Percentiles rank a stretch among this genome's conserved stretches.
Evolutionary conservation across 768 basidiomycete species (phyloP).

Genomic region (Suillus luteus): DNA sequence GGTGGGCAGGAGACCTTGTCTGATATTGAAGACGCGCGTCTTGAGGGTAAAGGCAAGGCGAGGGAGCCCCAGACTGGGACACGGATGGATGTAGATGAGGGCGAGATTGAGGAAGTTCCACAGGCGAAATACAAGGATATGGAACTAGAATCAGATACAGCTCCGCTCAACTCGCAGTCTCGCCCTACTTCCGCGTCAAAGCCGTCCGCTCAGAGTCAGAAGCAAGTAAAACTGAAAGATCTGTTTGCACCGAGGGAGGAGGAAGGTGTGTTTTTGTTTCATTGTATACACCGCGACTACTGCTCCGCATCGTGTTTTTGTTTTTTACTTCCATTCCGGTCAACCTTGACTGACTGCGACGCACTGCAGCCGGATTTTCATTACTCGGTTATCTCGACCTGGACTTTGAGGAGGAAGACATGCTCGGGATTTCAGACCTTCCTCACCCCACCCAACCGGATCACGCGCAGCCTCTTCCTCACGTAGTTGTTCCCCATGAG

Average conservation of each 20-base stretch:
- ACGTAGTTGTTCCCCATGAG: constrained; percentile 11
- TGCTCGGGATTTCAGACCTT: constrained; percentile 33
- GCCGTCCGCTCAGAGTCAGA: constrained; percentile 5
- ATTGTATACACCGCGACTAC: neutral
- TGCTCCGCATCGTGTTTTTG: neutral
- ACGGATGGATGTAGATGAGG: constrained; percentile 20
- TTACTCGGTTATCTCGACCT: constrained; percentile 74
- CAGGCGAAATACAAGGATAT: constrained; percentile 12
- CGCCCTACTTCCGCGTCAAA: neutral
- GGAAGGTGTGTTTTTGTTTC: constrained; percentile 47
- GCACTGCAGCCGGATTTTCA: constrained; percentile 61
- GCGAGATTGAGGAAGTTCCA: constrained; percentile 22
- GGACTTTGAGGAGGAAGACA: constrained; percentile 67
- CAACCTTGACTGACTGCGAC: neutral
- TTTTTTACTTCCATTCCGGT: neutral
- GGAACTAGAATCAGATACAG: neutral
- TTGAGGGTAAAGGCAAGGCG: constrained; percentile 18
- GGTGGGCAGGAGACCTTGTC: constrained; percentile 58
- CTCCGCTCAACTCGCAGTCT: neutral
- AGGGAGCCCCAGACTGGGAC: constrained; percentile 20
- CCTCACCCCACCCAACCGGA: constrained; percentile 18
- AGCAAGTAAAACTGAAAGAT: constrained; percentile 57
- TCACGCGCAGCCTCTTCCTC: neutral
- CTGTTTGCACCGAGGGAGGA: constrained; percentile 72
- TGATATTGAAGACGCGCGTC: constrained; percentile 45